These are phyloP conservation scores for Trichoderma reesei DNA, from an alignment of 495 filamentous ascomycete species.

Conservation along the genomic window DNA sequence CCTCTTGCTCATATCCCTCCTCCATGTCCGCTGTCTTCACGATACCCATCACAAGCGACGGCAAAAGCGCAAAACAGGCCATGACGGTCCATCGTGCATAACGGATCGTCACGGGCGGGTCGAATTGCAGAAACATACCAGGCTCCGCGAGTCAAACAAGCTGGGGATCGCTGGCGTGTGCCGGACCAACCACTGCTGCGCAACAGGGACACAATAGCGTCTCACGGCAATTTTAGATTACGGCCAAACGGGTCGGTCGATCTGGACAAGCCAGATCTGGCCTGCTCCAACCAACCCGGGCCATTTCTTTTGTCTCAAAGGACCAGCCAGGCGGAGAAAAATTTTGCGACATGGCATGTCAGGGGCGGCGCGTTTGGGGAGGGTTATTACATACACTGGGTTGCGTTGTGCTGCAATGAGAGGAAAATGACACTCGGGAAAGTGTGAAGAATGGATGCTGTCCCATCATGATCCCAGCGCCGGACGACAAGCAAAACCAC, in stretches of 20 bases:
- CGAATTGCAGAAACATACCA: not conserved
- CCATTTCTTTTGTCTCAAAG: not conserved
- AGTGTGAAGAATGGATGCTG: too few relatives aligned
- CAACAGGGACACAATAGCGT: conserved; percentile 8
- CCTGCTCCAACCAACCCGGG: not conserved
- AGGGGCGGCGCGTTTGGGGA: not conserved
- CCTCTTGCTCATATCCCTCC: too few relatives aligned
- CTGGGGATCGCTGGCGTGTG: conserved; percentile 1
- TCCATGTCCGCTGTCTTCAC: not conserved
- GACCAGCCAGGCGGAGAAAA: not conserved
- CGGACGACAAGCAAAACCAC: too few relatives aligned
- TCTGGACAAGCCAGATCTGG: conserved; percentile 5
- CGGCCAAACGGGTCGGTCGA: conserved; percentile 9
- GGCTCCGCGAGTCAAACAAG: conserved; percentile 1
- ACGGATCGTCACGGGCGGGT: conserved; percentile 4
- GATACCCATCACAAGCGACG: not conserved
- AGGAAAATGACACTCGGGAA: not conserved
- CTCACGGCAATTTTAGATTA: conserved; percentile 9
- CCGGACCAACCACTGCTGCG: conserved; percentile 1
- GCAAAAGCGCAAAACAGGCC: not conserved
- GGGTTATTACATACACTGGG: not conserved
- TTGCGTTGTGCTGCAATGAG: not conserved
- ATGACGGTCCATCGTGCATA: not conserved
- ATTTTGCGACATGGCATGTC: not conserved
- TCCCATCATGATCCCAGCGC: too few relatives aligned